Conservation (phyloP, 1,284 basidiomycete genomes). For the Heliocybe sulcata region DNA sequence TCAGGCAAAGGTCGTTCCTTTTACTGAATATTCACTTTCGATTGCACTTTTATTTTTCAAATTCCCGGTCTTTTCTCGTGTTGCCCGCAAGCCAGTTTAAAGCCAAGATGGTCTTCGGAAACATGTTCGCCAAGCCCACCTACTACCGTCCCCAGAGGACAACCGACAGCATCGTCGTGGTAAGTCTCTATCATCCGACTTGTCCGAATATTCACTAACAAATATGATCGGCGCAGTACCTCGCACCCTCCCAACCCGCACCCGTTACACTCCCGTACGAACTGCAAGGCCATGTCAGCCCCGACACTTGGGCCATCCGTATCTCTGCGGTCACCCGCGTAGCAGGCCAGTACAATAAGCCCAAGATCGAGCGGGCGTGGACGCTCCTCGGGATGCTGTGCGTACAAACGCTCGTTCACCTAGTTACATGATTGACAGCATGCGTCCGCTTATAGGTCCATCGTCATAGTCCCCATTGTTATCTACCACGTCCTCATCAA, state of each 20-base stretch:
- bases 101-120: background rate
- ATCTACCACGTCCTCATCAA: conserved; percentile 21
- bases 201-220: no score
- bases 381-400: conserved; percentile 32
- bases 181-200: conserved; percentile 6
- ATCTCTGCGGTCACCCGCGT: conserved; percentile 29
- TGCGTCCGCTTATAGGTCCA: conserved; percentile 21
- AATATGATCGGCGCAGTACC: conserved; percentile 14
- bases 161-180: conserved; percentile 3
- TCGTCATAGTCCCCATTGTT: conserved; percentile 33
- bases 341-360: conserved; percentile 36
- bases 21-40: no score
- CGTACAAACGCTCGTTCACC: conserved; percentile 9
- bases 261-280: conserved; percentile 20
- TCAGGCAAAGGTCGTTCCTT: conserved; percentile 2
- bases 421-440: background rate
- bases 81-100: background rate
- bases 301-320: conserved; percentile 37
- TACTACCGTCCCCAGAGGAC: background rate
- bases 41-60: no score
- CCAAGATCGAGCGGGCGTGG: conserved; percentile 39
- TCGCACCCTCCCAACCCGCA: conserved; percentile 13
- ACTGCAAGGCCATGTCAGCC: conserved; percentile 22
- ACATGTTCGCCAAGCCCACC: conserved; percentile 1
- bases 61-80: no score